Percentiles rank a stretch among this genome's conserved stretches.
Evolutionary conservation across 345 rosid genomes (phyloP).

Genomic region (Cardamine occulta): DNA sequence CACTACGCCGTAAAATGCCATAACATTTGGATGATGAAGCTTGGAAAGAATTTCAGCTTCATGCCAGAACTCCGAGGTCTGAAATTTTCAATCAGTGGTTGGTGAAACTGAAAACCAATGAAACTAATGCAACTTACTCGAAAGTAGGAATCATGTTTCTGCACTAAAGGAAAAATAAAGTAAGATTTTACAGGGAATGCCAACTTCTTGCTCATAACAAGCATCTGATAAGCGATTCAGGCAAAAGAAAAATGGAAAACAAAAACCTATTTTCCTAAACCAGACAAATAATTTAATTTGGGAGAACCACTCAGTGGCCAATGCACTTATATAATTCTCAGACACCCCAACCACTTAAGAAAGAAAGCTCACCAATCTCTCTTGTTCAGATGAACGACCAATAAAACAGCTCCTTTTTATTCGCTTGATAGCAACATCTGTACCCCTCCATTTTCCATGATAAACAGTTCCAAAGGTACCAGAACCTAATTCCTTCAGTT

Average conservation of each 20-base stretch:
- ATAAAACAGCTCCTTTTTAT: constrained; percentile 93
- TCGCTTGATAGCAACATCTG: constrained; percentile 98
- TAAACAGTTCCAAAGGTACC: constrained; percentile 99
- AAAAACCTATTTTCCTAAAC: constrained; percentile 21
- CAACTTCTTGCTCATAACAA: constrained; percentile 18
- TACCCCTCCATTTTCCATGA: constrained; percentile 99
- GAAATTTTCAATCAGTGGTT: constrained; percentile 36
- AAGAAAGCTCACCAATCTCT: constrained; percentile 71
- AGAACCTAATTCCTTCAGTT: constrained; percentile 92
- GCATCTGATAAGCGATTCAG: constrained; percentile 19
- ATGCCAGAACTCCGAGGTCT: constrained; percentile 97
- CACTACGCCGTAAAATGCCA: constrained; percentile 99
- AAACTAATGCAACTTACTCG: constrained; percentile 14
- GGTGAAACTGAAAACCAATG: constrained; percentile 25
- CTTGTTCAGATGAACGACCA: constrained; percentile 95
- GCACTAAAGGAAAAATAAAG: neutral
- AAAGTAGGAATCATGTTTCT: constrained; percentile 16
- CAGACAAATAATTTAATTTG: constrained; percentile 18
- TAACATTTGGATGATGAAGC: constrained; percentile 99
- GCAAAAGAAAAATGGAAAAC: constrained; percentile 19
- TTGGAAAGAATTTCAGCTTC: constrained; percentile 99
- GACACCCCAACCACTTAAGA: constrained; percentile 4
- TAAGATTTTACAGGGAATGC: constrained; percentile 16
- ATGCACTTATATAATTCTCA: constrained; percentile 2
- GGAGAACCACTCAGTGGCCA: constrained; percentile 5